phyloP scores from a whole-genome alignment of 805 yeast species.

The Scheffersomyces spartinae region DNA sequence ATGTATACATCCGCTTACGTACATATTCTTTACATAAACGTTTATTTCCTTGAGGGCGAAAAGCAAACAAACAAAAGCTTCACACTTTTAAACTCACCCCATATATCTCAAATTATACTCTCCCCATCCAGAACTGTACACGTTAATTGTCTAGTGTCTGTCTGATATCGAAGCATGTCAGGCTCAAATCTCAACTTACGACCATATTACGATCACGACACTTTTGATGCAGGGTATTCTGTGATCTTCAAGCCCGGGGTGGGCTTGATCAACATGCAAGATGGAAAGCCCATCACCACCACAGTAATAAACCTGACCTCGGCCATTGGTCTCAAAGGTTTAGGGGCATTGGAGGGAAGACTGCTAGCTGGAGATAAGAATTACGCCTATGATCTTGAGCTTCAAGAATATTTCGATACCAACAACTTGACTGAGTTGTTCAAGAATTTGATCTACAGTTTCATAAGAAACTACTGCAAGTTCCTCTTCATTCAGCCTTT shows the following conservation, averaged over 20 bases:
- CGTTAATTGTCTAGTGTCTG: no score
- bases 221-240: slow-evolving; percentile 53
- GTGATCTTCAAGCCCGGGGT: slow-evolving; percentile 50
- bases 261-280: slow-evolving; percentile 43
- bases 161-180: no score
- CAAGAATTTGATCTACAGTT: slow-evolving; percentile 45
- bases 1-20: no score
- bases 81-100: no score
- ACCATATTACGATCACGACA: slow-evolving; percentile 62
- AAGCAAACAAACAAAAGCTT: no score
- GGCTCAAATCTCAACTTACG: slow-evolving; percentile 30
- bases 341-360: slow-evolving; percentile 5
- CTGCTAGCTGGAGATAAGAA: slow-evolving; percentile 20
- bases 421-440: slow-evolving; percentile 46
- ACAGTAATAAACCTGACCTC: slow-evolving; percentile 5
- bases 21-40: no score
- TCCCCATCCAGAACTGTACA: no score
- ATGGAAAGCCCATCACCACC: slow-evolving; percentile 22
- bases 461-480: slow-evolving; percentile 57
- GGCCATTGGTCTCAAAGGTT: slow-evolving; percentile 8
- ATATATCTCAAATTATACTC: no score
- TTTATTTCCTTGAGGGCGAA: no score
- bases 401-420: slow-evolving; percentile 53
- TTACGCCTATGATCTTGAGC: slow-evolving; percentile 46
- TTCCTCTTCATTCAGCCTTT: slow-evolving; percentile 76